Base-by-base conservation (phyloP, 2,329 filamentous ascomycete genomes). In the Talaromyces islandicus region DNA sequence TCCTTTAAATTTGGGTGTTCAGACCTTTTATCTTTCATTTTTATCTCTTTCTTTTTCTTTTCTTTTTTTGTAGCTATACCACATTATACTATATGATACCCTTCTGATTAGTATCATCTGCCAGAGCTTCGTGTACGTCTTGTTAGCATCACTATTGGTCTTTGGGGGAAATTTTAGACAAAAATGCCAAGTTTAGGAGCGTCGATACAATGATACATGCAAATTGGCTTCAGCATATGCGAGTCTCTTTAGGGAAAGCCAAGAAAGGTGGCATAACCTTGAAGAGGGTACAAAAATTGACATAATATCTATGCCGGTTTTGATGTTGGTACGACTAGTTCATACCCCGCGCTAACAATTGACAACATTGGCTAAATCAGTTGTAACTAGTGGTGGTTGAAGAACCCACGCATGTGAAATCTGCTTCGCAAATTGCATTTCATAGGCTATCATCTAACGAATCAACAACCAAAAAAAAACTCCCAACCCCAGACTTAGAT, bases 61-160 rank as follows among this genome's bases (percentile, higher is more conserved):
- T 46, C 51, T 29, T 52, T 58, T 35, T 62, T 59, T 62, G 60
- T 62, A 62, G 38, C 56, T 58, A 58, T 58, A 58, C 59, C 19
- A 52, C 48, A 25, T 29, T 52, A 58, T 58, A 61, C 59, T 56
- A 58, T 62, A 62, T 62, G 60, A 62, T 62, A 62, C 60, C 60
- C 60, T 59, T 58, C 60, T 62, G 56, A 61, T 57, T 58, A 51
- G 50, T 61, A 61, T 54, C 56, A 61, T 58, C 27, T 35, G 38
- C 27, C 48, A 52, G 27, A 52, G 27, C 17, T 52, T 52, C 25
- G 48, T 52, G 25, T 27, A 52, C 12, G 25, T 29, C 27, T 52
- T 52, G 14, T 52, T 52, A 52, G 48, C 21, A 10, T 51, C 14
- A 14, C 14, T 51, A 17, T 17, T 38, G 17, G 35, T n/a, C 35